Conservation (phyloP, 1,284 basidiomycete species). For the Cronartium quercuum region DNA sequence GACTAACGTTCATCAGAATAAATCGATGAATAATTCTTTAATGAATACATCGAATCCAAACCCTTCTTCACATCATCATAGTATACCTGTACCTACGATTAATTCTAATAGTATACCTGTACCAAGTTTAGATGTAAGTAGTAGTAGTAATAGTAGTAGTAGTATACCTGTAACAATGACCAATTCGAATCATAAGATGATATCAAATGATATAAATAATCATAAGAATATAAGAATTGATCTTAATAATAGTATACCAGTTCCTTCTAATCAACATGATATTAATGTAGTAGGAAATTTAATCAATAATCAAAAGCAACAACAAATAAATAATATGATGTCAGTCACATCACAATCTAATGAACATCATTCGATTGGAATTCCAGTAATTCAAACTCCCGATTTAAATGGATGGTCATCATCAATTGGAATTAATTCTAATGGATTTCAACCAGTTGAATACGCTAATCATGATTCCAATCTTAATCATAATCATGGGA, state of each 20-base stretch:
- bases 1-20: too few relatives aligned
- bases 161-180: constrained; percentile 28
- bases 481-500: neutral
- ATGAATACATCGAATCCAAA: too few relatives aligned
- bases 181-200: neutral
- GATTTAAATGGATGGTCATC: constrained; percentile 4
- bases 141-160: constrained; percentile 5
- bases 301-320: neutral
- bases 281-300: constrained; percentile 6
- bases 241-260: constrained; percentile 14
- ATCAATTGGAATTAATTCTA: neutral
- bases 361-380: constrained; percentile 1
- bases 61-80: neutral
- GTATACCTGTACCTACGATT: constrained; percentile 29
- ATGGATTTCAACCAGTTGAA: neutral
- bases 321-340: neutral
- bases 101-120: constrained; percentile 18
- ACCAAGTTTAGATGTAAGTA: neutral
- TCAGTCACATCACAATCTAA: neutral
- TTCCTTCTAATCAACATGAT: neutral
- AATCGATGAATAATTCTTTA: too few relatives aligned
- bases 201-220: neutral
- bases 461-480: neutral
- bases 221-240: constrained; percentile 2
- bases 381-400: constrained; percentile 18